These are phyloP conservation scores for Exophiala sideris DNA, from an alignment of 2,329 filamentous ascomycete species.

Conservation along the genomic window DNA sequence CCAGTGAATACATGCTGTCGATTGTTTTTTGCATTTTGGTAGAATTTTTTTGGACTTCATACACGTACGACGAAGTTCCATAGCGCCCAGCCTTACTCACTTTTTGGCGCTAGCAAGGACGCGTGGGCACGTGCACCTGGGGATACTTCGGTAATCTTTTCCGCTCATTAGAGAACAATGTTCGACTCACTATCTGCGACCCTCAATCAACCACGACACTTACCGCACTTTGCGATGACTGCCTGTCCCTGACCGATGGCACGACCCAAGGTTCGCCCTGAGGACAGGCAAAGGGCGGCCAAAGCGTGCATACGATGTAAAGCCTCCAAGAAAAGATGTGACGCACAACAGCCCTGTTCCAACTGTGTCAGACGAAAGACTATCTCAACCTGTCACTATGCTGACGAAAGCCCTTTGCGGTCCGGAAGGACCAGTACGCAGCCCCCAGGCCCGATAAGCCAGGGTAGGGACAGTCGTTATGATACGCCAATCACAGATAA, in stretches of 20 bases:
- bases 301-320: conserved; percentile 51
- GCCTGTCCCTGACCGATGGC: conserved; percentile 40
- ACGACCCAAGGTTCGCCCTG: conserved; percentile 50
- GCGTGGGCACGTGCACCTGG: no score
- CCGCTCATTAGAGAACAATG: no score
- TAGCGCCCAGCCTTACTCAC: no score
- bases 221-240: no score
- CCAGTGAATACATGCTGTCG: no score
- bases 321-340: conserved; percentile 52
- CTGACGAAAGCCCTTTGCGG: background rate
- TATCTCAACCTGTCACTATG: conserved; percentile 37
- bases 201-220: no score
- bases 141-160: no score
- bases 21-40: no score
- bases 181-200: no score
- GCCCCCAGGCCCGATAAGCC: background rate
- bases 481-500: background rate
- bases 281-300: conserved; percentile 48
- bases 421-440: background rate
- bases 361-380: conserved; percentile 47
- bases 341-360: conserved; percentile 47
- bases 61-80: no score
- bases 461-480: background rate
- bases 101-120: no score
- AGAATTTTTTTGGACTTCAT: no score